Evolutionary conservation across 2,329 filamentous ascomycete species (phyloP).

Genomic region (Verticillium zaregamsianum): DNA sequence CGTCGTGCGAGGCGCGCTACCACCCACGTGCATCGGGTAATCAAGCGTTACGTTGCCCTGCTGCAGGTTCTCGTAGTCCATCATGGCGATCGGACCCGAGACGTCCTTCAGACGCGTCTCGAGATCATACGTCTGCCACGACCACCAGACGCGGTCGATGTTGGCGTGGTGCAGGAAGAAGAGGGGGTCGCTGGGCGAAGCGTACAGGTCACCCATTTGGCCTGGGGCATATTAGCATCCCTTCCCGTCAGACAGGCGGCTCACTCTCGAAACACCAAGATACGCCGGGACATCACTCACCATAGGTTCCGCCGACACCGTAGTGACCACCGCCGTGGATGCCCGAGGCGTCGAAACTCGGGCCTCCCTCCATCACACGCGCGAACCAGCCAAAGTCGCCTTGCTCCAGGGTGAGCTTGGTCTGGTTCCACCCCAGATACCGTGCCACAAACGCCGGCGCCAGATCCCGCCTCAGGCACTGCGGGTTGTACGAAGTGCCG

Average conservation of each 20-base stretch:
- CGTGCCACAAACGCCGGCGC: neutral
- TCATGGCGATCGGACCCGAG: neutral
- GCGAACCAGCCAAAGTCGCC: slow-evolving; percentile 27
- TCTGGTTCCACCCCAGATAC: neutral
- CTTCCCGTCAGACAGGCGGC: slow-evolving; percentile 3
- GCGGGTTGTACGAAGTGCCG: slow-evolving; percentile 34
- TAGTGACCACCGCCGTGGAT: slow-evolving; percentile 7
- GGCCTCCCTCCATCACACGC: slow-evolving; percentile 26
- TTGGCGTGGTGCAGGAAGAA: slow-evolving; percentile 22
- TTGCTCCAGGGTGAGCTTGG: slow-evolving; percentile 22
- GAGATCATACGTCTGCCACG: slow-evolving; percentile 21
- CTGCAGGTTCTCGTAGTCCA: neutral
- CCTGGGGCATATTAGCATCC: neutral
- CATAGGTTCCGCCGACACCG: slow-evolving; percentile 3
- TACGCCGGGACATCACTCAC: slow-evolving; percentile 1
- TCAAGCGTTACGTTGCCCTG: neutral
- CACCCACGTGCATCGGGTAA: no score
- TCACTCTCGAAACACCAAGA: neutral
- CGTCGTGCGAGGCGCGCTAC: neutral
- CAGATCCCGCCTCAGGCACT: slow-evolving; percentile 9
- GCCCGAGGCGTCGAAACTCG: slow-evolving; percentile 10
- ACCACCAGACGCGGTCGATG: slow-evolving; percentile 21
- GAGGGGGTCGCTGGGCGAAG: slow-evolving; percentile 18
- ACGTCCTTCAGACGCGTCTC: neutral
- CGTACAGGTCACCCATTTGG: slow-evolving; percentile 16